Base-by-base conservation (phyloP, 2,329 filamentous ascomycete species). In the Penicillium sclerotigenum region DNA sequence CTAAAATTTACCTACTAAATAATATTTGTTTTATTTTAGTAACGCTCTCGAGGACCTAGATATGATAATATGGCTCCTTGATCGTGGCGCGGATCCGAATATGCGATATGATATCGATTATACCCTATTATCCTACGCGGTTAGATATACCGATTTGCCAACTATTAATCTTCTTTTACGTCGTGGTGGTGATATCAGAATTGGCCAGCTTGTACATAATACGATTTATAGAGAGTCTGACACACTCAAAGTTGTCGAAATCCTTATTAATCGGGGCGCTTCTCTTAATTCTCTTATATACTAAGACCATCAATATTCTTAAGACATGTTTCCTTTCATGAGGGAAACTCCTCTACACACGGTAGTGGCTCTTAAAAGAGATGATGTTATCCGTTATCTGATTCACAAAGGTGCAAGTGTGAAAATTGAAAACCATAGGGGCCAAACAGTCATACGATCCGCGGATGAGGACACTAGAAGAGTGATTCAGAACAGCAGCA, bases 81-180 rank as follows among this genome's bases (percentile, higher is more conserved):
- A 52, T 24, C 41, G 3, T 38, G 49, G 41, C 11, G 49, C 49
- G 4, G 31, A 38, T 46, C 31, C 49, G 1, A 52, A 52, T 22
- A 22, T 1, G 22, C 49, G 49, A 31, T 52, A 41, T 37, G 38
- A 55, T 5, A 38, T 55, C 24, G 52, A 49, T 22, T 11, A 5
- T 24, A 64, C 58, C 0, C 61, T 55, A 40, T 45, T 64, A 22
- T 60, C 61, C 9, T 24, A 53, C 22, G 58, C 58, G n/a, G 58
- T 60, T 5, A 38, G 53, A 43, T 33, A 22, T 5, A 49, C 51
- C 10, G 42, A 47, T 5, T 14, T 59, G 28, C 18, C 54, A 16
- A 42, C 40, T 4, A 56, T 65, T 41, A 11, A 59, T 29, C 52
- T 60, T 22, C 47, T 59, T 5, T 36, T 60, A 2, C 18, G 33